Conservation (phyloP, 768 basidiomycete species). For the Amanita fuliginea region DNA sequence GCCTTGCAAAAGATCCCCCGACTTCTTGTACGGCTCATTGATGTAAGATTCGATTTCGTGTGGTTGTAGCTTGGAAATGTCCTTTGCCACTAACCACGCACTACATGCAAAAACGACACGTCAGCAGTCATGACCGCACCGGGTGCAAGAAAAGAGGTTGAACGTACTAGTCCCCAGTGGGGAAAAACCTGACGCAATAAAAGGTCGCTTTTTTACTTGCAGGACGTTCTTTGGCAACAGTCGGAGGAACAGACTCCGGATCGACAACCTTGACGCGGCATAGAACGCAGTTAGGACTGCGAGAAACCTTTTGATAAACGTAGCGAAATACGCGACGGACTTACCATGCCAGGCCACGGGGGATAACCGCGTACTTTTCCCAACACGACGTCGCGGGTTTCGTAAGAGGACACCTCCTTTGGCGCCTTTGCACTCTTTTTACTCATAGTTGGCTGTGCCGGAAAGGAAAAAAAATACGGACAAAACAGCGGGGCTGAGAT, state of each 20-base stretch:
- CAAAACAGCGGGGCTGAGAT: conserved; percentile 8
- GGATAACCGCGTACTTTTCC: conserved; percentile 92
- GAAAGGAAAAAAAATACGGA: neutral
- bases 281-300: conserved; percentile 7
- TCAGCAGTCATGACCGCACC: neutral
- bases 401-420: conserved; percentile 41
- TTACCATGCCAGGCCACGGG: conserved; percentile 90
- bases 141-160: neutral
- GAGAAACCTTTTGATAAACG: conserved; percentile 7
- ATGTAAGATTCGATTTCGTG: conserved; percentile 83
- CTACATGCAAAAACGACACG: conserved; percentile 25
- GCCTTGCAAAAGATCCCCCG: conserved; percentile 62
- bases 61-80: conserved; percentile 66
- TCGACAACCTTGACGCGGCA: conserved; percentile 61
- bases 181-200: conserved; percentile 80
- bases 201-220: conserved; percentile 57
- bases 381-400: conserved; percentile 75
- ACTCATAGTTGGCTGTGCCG: conserved; percentile 22
- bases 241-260: conserved; percentile 47
- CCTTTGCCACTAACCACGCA: conserved; percentile 75
- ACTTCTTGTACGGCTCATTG: conserved; percentile 65
- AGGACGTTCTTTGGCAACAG: conserved; percentile 64
- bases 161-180: conserved; percentile 83
- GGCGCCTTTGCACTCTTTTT: conserved; percentile 41
- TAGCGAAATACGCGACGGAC: conserved; percentile 21